Percentiles rank a stretch among this genome's conserved stretches.
Evolutionary conservation across 2,329 filamentous ascomycete genomes (phyloP).

Genomic region (Penicillium sp.): DNA sequence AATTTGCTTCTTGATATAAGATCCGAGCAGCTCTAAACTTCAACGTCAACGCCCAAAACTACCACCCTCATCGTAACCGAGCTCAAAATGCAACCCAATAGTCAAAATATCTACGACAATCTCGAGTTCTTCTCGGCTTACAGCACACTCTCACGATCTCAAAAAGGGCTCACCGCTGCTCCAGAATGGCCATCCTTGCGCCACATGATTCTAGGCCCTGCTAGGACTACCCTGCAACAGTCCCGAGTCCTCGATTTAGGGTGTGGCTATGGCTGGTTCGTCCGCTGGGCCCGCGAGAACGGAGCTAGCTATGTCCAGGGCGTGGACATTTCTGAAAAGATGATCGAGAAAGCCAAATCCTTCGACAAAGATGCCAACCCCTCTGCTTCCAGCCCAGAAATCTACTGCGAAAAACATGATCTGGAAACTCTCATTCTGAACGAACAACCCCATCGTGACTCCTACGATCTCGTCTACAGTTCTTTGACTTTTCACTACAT

Average conservation of each 20-base stretch:
- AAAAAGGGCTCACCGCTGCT: constrained; percentile 45
- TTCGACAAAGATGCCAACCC: constrained; percentile 9
- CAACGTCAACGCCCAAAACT: not conserved
- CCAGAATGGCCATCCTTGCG: constrained; percentile 53
- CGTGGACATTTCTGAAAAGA: constrained; percentile 51
- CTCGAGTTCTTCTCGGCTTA: constrained; percentile 51
- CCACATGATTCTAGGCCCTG: constrained; percentile 43
- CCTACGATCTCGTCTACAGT: constrained; percentile 48
- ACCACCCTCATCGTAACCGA: not conserved
- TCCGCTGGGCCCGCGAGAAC: constrained; percentile 47
- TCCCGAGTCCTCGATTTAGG: constrained; percentile 50
- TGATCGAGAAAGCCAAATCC: constrained; percentile 46
- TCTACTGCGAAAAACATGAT: constrained; percentile 10
- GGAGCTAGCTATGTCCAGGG: constrained; percentile 44
- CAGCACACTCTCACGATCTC: constrained; percentile 47
- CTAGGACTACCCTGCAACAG: constrained; percentile 15
- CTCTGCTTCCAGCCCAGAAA: not conserved
- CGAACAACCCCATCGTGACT: constrained; percentile 11
- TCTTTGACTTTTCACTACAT: constrained; percentile 51
- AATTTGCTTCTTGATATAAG: not conserved
- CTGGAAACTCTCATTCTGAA: constrained; percentile 10
- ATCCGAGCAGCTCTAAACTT: not conserved
- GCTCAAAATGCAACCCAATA: constrained; percentile 18
- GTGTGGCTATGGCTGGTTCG: constrained; percentile 54
- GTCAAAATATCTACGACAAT: constrained; percentile 45